Evolutionary conservation across 176 grass and related monocot species (phyloP), one percentile per base, ranked within the genome.

Genomic region (Triticum monococcum): DNA sequence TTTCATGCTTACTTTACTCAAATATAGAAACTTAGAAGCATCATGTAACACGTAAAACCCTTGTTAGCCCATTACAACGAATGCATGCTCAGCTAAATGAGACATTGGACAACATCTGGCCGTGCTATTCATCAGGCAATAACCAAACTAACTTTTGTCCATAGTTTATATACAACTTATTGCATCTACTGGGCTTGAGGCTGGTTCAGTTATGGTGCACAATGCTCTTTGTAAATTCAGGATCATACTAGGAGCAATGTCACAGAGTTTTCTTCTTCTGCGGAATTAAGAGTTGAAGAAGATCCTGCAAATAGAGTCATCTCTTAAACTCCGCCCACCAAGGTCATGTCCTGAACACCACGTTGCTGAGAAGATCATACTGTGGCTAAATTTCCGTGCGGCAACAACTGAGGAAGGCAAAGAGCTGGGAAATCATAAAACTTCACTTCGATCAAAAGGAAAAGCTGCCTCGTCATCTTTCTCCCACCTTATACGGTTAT

Each of bases 1-100:
- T 16, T 36, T 2, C 63, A 14, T 66, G 63, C 31, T 35, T 68
- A 20, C 66, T 68, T 35, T 48, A 36, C 14, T 68, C 66, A 87
- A 75, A 81, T 22, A 12, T 54, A 24, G 32, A 64, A 57, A 85
- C 14, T 70, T 69, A 41, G 7, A 40, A 26, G 11, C n/a, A 86
- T 70, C 17, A 24, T 17, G 13, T 67, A 40, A 75, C 59, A 67
- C 25, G 16, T 77, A 18, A 41, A 68, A 83, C 56, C 8, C 13
- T 6, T 18, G 22, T 70, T 60, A 77, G 72, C 18, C 20, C 18
- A 88, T 83, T 79, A 45, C 23, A 79, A 48, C 26, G 31, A 79
- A 65, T 9, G 35, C 23, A 77, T 62, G 43, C 12, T 78, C 18
- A 75, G 57, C 20, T 80, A 17, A 84, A 23, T 25, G 23, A 30